These are phyloP conservation scores for Mycena haematopus DNA, from an alignment of 768 basidiomycete genomes.

Conservation along the genomic window DNA sequence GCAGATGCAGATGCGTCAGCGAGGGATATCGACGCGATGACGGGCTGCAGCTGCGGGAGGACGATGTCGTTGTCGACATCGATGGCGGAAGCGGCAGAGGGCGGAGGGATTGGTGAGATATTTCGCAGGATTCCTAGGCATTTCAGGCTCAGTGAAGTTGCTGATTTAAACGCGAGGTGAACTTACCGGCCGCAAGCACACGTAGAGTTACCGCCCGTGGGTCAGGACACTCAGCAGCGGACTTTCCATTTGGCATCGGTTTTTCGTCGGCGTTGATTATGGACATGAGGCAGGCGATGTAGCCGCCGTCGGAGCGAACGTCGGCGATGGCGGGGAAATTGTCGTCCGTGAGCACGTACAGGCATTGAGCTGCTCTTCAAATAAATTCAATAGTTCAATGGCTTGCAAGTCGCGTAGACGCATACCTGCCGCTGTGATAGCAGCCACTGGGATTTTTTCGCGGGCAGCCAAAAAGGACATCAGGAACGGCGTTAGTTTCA, in stretches of 20 bases:
- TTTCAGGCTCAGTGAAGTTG: conserved; percentile 1
- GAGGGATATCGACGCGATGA: conserved; percentile 66
- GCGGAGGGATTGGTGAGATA: conserved; percentile 76
- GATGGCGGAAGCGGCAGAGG: conserved; percentile 61
- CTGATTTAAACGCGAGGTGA: conserved; percentile 6
- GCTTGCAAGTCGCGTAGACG: not conserved
- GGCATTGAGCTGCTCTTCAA: conserved; percentile 72
- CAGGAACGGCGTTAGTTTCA: conserved; percentile 80
- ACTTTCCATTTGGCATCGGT: conserved; percentile 44
- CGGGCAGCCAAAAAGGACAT: conserved; percentile 86
- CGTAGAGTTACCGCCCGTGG: conserved; percentile 59
- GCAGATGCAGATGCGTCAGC: conserved; percentile 54
- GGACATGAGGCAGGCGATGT: conserved; percentile 68
- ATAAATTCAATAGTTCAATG: not conserved
- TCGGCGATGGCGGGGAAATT: conserved; percentile 78
- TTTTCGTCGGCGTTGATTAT: conserved; percentile 52
- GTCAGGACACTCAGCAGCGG: conserved; percentile 43
- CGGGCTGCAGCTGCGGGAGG: conserved; percentile 71
- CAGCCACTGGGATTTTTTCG: conserved; percentile 68
- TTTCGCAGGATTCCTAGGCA: conserved; percentile 75
- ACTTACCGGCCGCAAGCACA: conserved; percentile 73
- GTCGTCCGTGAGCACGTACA: conserved; percentile 93
- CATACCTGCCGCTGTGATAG: conserved; percentile 83
- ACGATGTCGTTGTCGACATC: conserved; percentile 78
- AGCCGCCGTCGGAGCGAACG: conserved; percentile 63